Conservation (phyloP, 805 yeast genomes). For the Starmera pachycereana region DNA sequence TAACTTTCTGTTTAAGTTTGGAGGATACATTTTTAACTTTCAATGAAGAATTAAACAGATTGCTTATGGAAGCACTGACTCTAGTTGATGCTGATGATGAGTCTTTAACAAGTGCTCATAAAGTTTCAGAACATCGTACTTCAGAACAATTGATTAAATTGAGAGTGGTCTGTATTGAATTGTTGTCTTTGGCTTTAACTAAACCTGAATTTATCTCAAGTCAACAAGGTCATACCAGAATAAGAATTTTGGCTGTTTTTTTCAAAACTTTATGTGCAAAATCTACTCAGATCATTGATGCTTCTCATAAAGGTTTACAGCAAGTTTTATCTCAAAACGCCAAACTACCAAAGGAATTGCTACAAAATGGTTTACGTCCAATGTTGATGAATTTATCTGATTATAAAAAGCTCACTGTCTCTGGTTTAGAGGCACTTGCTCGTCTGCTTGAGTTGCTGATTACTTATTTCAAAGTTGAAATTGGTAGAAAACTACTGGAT, state of each 20-base stretch:
- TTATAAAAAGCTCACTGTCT: constrained; percentile 79
- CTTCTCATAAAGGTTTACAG: constrained; percentile 84
- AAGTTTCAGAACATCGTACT: constrained; percentile 78
- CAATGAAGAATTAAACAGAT: constrained; percentile 79
- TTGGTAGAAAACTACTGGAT: constrained; percentile 85
- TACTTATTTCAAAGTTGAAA: constrained; percentile 92
- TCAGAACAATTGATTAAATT: constrained; percentile 80
- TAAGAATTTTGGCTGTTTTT: constrained; percentile 83
- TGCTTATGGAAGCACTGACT: constrained; percentile 84
- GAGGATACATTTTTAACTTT: constrained; percentile 76
- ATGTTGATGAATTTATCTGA: constrained; percentile 93
- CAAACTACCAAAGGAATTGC: constrained; percentile 82
- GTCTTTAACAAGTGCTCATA: constrained; percentile 78
- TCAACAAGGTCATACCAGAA: constrained; percentile 68
- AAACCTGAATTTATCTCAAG: constrained; percentile 75
- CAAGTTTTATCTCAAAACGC: constrained; percentile 77
- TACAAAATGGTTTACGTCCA: constrained; percentile 94
- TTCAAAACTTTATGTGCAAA: constrained; percentile 86
- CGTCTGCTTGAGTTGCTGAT: constrained; percentile 76
- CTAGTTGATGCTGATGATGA: constrained; percentile 97
- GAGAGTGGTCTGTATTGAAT: constrained; percentile 80
- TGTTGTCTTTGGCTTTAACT: constrained; percentile 73
- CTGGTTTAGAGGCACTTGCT: constrained; percentile 87
- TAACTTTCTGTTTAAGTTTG: constrained; percentile 78
- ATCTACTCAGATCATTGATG: constrained; percentile 80